phyloP scores from a whole-genome alignment of 768 basidiomycete species.

The Erythrobasidium yunnanense region DNA sequence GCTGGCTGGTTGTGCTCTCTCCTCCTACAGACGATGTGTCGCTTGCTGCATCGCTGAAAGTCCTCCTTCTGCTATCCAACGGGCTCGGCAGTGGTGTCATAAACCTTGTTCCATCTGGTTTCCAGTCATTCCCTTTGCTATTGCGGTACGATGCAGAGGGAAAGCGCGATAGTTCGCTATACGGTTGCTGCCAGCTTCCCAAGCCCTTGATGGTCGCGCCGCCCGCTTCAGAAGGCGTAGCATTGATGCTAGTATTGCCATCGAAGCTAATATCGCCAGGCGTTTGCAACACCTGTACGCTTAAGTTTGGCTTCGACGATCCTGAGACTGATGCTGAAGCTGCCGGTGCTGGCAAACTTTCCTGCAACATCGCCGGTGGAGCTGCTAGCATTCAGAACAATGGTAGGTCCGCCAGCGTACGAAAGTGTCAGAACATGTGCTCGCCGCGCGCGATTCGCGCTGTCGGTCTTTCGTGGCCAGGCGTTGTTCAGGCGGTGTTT shows the following conservation, averaged over 20 bases:
- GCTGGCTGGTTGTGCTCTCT: not conserved
- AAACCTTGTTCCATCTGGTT: not conserved
- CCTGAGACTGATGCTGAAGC: not conserved
- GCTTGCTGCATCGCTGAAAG: slow-evolving; percentile 16
- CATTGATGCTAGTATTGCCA: not conserved
- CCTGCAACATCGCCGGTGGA: not conserved
- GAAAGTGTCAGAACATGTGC: too few relatives aligned
- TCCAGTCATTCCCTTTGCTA: slow-evolving; percentile 5
- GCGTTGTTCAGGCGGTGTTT: too few relatives aligned
- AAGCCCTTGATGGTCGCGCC: slow-evolving; percentile 6
- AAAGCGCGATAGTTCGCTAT: slow-evolving; percentile 24
- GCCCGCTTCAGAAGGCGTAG: not conserved
- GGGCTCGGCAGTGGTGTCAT: slow-evolving; percentile 26
- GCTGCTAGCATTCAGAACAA: too few relatives aligned
- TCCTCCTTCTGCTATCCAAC: slow-evolving; percentile 1
- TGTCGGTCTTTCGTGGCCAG: too few relatives aligned
- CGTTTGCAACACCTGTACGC: not conserved
- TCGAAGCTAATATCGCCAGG: not conserved
- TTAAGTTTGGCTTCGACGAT: slow-evolving; percentile 1
- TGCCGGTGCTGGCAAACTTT: not conserved
- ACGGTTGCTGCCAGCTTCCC: slow-evolving; percentile 21
- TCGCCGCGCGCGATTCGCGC: too few relatives aligned
- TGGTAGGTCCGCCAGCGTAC: too few relatives aligned
- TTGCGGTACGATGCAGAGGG: slow-evolving; percentile 19
- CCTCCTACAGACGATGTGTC: not conserved